Evolutionary conservation across 352 stramenopile genomes (phyloP), one percentile per base, ranked within the genome.

Genomic region (Phytophthora pisi): DNA sequence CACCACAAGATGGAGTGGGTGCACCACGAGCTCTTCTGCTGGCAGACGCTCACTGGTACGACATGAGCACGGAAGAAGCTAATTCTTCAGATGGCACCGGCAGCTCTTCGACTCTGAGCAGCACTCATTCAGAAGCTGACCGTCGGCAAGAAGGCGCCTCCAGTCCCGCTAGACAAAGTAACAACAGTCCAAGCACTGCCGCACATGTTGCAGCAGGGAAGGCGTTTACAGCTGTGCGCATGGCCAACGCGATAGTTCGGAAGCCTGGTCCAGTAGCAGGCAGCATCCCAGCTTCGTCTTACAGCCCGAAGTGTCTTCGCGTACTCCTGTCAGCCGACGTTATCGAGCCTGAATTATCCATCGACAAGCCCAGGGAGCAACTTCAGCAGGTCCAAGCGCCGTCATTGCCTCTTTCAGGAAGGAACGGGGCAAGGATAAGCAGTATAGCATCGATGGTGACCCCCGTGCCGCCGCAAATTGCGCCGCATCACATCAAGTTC

Each of bases 191-290:
- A 5, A 42, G 31, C 16, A 30, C 1, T 13, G n/a, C 30, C 26
- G 26, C 47, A 38, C 51, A 45, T 26, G 60, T 77, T 43, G 66
- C 64, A 42, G 80, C 83, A 7, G 87, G 87, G 18, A 95, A 93
- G 52, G 87, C 87, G 0, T 80, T 95, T 42, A 64, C 84, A 36
- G 87, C 81, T 11, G 87, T 95, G 11, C 83, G 87, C 2, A 62
- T 86, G 28, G 83, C 79, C 40, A 95, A 93, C 64, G 74, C 80
- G 13, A 60, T 90, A 10, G 30, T 61, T 54, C 77, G 79, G n/a
- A 71, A 70, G 10, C 42, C 23, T 34, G 38, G 52, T 28, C 40
- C 20, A 15, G 18, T n/a, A 45, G 55, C 36, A 26, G 34, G 13
- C 26, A 65, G 40, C 34, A 57, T 30, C 46, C 50, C 57, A 23